phyloP scores from a whole-genome alignment of 2,329 filamentous ascomycete genomes.

The Calonectria hawksworthii region DNA sequence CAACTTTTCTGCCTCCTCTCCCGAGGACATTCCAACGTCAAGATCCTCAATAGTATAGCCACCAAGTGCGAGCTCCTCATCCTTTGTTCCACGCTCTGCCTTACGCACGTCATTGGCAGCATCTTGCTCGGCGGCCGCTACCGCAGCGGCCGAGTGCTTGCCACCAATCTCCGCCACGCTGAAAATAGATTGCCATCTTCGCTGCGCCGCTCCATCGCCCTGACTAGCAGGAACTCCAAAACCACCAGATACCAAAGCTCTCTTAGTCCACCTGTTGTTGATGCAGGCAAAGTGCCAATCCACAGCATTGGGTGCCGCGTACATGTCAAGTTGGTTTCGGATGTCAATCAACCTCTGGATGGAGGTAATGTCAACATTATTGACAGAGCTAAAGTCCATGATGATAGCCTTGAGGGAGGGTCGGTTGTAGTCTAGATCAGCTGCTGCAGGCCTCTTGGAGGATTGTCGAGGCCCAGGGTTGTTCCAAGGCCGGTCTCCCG shows the following conservation, averaged over 20 bases:
- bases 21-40: conserved; percentile 37
- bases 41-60: conserved; percentile 18
- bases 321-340: conserved; percentile 91
- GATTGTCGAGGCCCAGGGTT: conserved; percentile 78
- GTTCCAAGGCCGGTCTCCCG: conserved; percentile 93
- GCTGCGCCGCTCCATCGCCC: conserved; percentile 58
- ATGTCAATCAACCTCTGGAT: conserved; percentile 95
- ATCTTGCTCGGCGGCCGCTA: conserved; percentile 77
- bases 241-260: conserved; percentile 86
- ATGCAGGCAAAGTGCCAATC: conserved; percentile 98
- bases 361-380: conserved; percentile 93
- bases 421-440: conserved; percentile 58
- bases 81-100: conserved; percentile 50
- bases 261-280: conserved; percentile 92
- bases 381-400: conserved; percentile 93
- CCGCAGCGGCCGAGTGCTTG: conserved; percentile 75
- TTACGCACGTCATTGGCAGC: conserved; percentile 61
- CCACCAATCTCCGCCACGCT: conserved; percentile 90
- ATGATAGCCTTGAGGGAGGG: conserved; percentile 90
- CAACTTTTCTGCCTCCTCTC: conserved; percentile 50
- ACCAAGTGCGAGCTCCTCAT: conserved; percentile 54
- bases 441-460: conserved; percentile 57
- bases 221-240: conserved; percentile 83
- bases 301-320: conserved; percentile 83
- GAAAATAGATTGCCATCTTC: conserved; percentile 95